Evolutionary conservation across 805 yeast species (phyloP), one percentile per base, ranked within the genome.

Genomic region (Yarrowia sp.): DNA sequence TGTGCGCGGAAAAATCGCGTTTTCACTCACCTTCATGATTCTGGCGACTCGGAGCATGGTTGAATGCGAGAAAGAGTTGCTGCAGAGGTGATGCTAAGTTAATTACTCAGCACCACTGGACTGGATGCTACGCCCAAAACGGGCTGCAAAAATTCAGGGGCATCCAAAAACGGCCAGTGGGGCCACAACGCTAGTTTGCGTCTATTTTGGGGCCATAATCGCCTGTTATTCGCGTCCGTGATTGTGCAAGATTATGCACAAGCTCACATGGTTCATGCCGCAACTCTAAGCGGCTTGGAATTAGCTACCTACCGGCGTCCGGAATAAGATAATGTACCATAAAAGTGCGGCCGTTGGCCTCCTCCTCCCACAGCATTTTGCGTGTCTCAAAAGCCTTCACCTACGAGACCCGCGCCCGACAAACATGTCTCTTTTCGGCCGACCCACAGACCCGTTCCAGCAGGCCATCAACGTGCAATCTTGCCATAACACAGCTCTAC

Each of bases 11-110:
- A 14, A 14, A 19, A 8, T 32, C 36, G 36, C 21, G 21, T 32
- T 47, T 13, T 51, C 13, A 33, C 58, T 51, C 58, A 51, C 58
- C 32, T 51, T 51, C 58, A 51, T 51, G 41, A 51, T 33, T 51
- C 58, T 51, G n/a, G 58, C 31, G 24, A 51, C 32, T 32, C 58
- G 58, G 22, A 51, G 58, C 58, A 51, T 51, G 58, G 36, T 33
- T 51, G 58, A 51, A 33, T 35, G 38, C 55, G 55, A 47, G 55
- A 47, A 47, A 47, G 38, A 47, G 55, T 31, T 47, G 38, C 55
- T 47, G 53, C 53, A 46, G 36, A 25, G 35, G 9, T 29, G 51
- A 18, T 44, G 24, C 38, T 47, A 47, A 47, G 55, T 16, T 47
- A 47, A 32, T 47, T 47, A 47, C 6, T 47, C 55, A 47, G 55